Evolutionary conservation across 306 rosid species (phyloP), one percentile per base, ranked within the genome.

Genomic region (Pyrus bretschneideri): DNA sequence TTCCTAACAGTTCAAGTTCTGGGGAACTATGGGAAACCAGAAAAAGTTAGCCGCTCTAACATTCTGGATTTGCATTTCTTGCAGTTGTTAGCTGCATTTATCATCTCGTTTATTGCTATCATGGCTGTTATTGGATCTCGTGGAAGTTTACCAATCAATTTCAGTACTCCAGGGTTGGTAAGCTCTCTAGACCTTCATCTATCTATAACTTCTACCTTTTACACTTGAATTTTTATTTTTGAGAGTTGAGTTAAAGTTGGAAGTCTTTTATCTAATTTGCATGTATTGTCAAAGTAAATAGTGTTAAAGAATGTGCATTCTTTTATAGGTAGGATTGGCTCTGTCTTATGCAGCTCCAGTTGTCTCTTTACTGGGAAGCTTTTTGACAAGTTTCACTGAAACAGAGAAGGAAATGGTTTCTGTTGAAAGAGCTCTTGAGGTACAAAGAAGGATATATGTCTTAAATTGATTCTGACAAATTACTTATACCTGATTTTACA

Each of bases 391-490:
- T 78, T 92, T 92, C 83, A 89, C 97, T 54, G 98, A 94, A 90
- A 94, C 97, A 67, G 98, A 94, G 82, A 94, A 94, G 83, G 98
- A 94, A 83, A 92, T 94, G 98, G 98, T 94, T 87, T 90, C 97
- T 42, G 81, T 94, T 79, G 98, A 94, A 88, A 85, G 97, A 89
- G 85, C 88, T 42, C 96, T 94, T 70, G 93, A 94, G 93, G 98
- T 94, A 90, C 78, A 78, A 77, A 84, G 52, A 51, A 33, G 57
- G 40, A 71, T 72, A 38, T 78, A 52, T 42, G 72, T 74, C 59
- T 76, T 33, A 65, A 55, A 33, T 59, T 58, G 23, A 62, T 59
- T 80, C 73, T 76, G 30, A 18, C 58, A n/a, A 52, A 62, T 67
- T 67, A 65, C 69, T 81, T 78, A 85, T 66, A 61, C 55, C 42